A percentile compares a stretch with the other conserved stretches of the same genome.
Evolutionary conservation across 2,329 filamentous ascomycete genomes (phyloP).

Genomic region (Aureobasidium sp.): DNA sequence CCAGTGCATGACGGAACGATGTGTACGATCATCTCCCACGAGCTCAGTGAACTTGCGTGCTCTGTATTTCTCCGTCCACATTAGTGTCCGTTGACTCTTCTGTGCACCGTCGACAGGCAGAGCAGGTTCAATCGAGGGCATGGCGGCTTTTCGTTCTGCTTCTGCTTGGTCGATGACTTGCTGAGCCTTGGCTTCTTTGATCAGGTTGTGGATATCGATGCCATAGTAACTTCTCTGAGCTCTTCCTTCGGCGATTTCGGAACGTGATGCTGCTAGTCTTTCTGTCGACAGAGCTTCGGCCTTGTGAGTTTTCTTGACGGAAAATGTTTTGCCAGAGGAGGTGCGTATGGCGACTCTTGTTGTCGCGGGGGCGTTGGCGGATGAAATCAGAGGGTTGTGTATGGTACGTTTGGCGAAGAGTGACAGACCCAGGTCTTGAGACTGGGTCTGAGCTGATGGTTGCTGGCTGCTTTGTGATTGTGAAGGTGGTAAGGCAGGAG

Average conservation of each 20-base stretch:
- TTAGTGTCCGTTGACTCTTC: slow-evolving; percentile 39
- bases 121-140: slow-evolving; percentile 37
- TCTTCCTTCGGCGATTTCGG: slow-evolving; percentile 56
- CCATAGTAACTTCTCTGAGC: slow-evolving; percentile 80
- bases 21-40: slow-evolving; percentile 89
- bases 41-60: slow-evolving; percentile 87
- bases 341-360: slow-evolving; percentile 31
- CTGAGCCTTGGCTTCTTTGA: slow-evolving; percentile 63
- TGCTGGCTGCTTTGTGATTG: background rate
- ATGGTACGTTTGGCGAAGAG: slow-evolving; percentile 9
- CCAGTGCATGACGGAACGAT: slow-evolving; percentile 85
- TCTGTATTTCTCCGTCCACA: slow-evolving; percentile 98
- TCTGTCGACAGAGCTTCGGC: slow-evolving; percentile 52
- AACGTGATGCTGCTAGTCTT: slow-evolving; percentile 60
- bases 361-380: background rate
- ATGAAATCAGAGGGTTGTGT: slow-evolving; percentile 2
- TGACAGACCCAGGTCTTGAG: slow-evolving; percentile 1
- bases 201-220: slow-evolving; percentile 78
- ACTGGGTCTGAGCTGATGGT: background rate
- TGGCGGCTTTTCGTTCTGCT: slow-evolving; percentile 1
- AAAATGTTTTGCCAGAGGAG: slow-evolving; percentile 51
- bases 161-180: slow-evolving; percentile 33
- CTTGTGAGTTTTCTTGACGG: slow-evolving; percentile 50
- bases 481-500: background rate
- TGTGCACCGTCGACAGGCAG: background rate